Percentiles rank a stretch among this genome's conserved stretches.
phyloP scores from a whole-genome alignment of 1,139 yeast genomes.

The Candida frijolesensis region DNA sequence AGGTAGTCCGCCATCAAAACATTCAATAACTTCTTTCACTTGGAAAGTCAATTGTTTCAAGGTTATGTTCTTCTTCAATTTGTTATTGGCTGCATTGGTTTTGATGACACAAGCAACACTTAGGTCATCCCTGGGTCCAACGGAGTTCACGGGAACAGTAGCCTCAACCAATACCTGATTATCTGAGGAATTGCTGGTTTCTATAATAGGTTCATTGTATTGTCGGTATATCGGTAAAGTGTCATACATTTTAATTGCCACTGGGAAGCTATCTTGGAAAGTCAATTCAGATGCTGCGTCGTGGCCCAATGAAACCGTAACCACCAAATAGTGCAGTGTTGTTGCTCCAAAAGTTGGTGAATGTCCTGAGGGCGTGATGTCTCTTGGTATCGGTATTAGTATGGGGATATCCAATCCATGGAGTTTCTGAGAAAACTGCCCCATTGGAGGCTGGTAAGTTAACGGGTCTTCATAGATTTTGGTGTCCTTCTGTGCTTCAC shows the following conservation, averaged over 20 bases:
- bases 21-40: constrained; percentile 51
- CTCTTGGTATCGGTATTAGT: constrained; percentile 58
- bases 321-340: constrained; percentile 39
- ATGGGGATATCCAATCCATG: constrained; percentile 63
- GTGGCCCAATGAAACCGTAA: constrained; percentile 37
- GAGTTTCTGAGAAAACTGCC: constrained; percentile 37
- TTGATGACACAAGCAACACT: constrained; percentile 38
- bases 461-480: constrained; percentile 39
- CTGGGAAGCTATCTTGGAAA: constrained; percentile 43
- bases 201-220: constrained; percentile 51
- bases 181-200: constrained; percentile 40
- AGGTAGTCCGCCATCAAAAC: constrained; percentile 52
- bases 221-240: constrained; percentile 57
- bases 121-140: constrained; percentile 54
- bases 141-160: constrained; percentile 45
- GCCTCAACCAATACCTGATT: constrained; percentile 45
- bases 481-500: constrained; percentile 38
- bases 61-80: constrained; percentile 38
- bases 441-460: constrained; percentile 39
- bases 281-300: constrained; percentile 32
- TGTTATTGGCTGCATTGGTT: constrained; percentile 38
- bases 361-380: constrained; percentile 49
- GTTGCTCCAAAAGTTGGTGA: constrained; percentile 43
- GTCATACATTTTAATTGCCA: constrained; percentile 52
- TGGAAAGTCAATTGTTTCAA: constrained; percentile 51